Base-by-base conservation (phyloP, 129 eudicot species). In the Flaveria trinervia region DNA sequence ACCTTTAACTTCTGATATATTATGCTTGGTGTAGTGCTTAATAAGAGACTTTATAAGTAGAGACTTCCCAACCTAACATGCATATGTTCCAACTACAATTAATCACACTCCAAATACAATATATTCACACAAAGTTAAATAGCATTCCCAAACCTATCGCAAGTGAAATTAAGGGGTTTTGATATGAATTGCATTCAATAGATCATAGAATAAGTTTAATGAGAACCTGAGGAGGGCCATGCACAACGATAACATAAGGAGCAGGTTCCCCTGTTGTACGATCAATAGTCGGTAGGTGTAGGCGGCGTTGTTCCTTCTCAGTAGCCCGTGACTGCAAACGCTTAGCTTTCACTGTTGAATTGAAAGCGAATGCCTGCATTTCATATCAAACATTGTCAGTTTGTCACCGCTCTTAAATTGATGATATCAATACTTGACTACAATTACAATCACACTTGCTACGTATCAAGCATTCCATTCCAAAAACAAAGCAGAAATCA, bases 271-370 rank as follows among this genome's bases (percentile, higher is more conserved):
- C 98, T 1, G 73, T 81, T 67, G 80, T 69, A 14, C 98, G 92
- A 77, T 94, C 97, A 22, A 91, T 79, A 0, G 85, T 86, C 7
- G 98, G 98, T 22, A 94, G 65, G 77, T 94, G 98, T 56, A 94
- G 87, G 75, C 92, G 86, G 8, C 92, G 90, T 81, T 94, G 98
- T 83, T 94, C 98, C 68, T 94, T 94, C 90, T 94, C 98, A 8
- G 89, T 70, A 64, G 98, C 79, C 52, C 89, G 90, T 1, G 99
- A 82, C 68, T 87, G 96, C 57, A 95, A 54, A 11, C 96, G 78
- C 88, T 91, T 89, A 4, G 99, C 94, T 88, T 95, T 95, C 60
- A 84, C 96, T 3, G 88, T 82, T 2, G 99, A 95, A 71, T 77
- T 88, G 43, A 91, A 91, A 1, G 97, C 93, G 79, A 89, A 95